phyloP scores from a whole-genome alignment of 805 yeast species.

The Wickerhamiella sorbophila region DNA sequence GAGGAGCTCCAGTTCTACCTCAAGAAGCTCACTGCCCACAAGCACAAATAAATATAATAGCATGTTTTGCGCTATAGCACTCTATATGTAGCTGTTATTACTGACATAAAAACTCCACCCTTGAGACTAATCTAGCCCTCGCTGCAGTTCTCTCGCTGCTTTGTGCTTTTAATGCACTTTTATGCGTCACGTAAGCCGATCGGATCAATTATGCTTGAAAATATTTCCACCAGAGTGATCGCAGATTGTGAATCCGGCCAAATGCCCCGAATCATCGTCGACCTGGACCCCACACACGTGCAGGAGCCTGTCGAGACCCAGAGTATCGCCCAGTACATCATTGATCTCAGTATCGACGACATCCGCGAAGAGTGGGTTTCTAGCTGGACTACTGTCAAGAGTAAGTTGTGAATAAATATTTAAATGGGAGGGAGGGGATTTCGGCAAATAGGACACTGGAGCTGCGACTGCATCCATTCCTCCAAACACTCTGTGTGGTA shows the following conservation, averaged over 20 bases:
- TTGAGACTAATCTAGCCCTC: no score
- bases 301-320: no score
- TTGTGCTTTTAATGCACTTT: not conserved
- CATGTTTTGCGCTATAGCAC: slow-evolving; percentile 2
- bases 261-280: no score
- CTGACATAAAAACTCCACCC: not conserved
- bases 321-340: no score
- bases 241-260: not conserved
- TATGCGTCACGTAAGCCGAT: not conserved
- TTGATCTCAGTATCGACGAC: not conserved
- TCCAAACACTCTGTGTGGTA: slow-evolving; percentile 85
- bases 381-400: not conserved
- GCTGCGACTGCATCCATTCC: slow-evolving; percentile 82
- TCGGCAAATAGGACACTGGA: slow-evolving; percentile 92
- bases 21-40: slow-evolving; percentile 91
- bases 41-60: slow-evolving; percentile 53
- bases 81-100: not conserved
- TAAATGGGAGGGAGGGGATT: slow-evolving; percentile 69
- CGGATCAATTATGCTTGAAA: not conserved
- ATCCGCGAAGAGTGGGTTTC: not conserved
- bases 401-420: slow-evolving; percentile 4
- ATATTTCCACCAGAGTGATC: not conserved
- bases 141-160: no score
- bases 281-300: no score
- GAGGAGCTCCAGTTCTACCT: slow-evolving; percentile 99